phyloP scores from a whole-genome alignment of 768 basidiomycete species.

The Termitomyces heimii region DNA sequence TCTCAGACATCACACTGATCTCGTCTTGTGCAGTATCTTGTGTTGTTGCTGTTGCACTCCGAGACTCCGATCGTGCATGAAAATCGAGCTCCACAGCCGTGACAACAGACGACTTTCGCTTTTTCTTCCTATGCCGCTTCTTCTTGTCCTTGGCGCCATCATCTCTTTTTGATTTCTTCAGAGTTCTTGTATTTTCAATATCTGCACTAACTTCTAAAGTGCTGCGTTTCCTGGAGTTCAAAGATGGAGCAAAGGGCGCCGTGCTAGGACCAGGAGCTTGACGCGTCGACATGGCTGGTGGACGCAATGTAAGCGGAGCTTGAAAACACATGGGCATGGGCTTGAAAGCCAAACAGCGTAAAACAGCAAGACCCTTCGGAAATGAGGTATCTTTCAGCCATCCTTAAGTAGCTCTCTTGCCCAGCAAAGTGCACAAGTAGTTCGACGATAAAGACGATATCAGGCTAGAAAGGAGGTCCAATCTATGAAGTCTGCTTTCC shows the following conservation, averaged over 20 bases:
- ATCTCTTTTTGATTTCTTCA: constrained; percentile 26
- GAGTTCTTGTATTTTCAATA: constrained; percentile 13
- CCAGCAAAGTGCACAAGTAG: no score
- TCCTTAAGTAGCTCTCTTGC: no score
- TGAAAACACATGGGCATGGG: background rate
- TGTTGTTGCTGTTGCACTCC: constrained; percentile 10
- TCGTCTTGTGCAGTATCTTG: constrained; percentile 5
- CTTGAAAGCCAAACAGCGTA: background rate
- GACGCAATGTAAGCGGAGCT: background rate
- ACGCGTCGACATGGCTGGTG: constrained; percentile 22
- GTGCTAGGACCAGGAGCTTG: constrained; percentile 26
- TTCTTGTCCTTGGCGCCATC: constrained; percentile 28
- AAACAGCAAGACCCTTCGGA: no score
- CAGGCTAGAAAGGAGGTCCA: no score
- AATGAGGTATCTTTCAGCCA: no score
- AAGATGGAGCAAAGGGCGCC: constrained; percentile 16
- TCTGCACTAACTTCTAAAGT: constrained; percentile 23
- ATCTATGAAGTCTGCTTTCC: no score
- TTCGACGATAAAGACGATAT: no score
- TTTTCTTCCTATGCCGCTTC: constrained; percentile 29
- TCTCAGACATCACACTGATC: background rate
- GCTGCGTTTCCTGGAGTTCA: constrained; percentile 27
- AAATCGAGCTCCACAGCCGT: constrained; percentile 7
- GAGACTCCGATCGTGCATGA: constrained; percentile 10
- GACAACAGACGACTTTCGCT: constrained; percentile 29